A percentile compares a stretch with the other conserved stretches of the same genome.
Conservation (phyloP, 345 rosid genomes). For the Gossypium herbaceum region DNA sequence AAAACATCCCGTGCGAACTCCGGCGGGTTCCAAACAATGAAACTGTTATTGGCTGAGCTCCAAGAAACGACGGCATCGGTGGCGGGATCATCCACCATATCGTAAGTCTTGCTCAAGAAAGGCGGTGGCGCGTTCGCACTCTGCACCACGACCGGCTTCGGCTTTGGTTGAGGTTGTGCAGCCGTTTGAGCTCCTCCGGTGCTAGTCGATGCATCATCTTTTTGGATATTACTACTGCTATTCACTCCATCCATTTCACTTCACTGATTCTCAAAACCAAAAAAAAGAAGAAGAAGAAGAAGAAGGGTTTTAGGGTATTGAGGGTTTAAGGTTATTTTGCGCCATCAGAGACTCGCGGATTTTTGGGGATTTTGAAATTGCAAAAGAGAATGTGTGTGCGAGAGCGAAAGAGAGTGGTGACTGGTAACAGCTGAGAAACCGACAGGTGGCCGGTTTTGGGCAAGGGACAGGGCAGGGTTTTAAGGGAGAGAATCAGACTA, state of each 20-base stretch:
- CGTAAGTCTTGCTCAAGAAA: constrained; percentile 84
- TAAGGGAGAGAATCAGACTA: neutral
- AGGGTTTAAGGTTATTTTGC: neutral
- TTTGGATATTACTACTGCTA: constrained; percentile 20
- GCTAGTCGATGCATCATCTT: constrained; percentile 24
- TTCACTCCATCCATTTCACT: constrained; percentile 32
- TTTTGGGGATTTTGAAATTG: neutral
- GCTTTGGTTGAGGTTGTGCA: constrained; percentile 11
- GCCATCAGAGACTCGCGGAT: constrained; percentile 2
- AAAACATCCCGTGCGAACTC: constrained; percentile 76
- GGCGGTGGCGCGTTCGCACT: constrained; percentile 62
- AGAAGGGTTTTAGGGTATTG: constrained; percentile 14
- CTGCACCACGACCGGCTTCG: constrained; percentile 44
- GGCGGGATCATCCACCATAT: constrained; percentile 86
- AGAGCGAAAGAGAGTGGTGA: neutral
- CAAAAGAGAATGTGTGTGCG: neutral
- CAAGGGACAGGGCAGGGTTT: neutral
- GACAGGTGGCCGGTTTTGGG: neutral
- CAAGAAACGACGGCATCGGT: constrained; percentile 77
- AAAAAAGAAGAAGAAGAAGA: neutral
- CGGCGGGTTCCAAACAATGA: constrained; percentile 83
- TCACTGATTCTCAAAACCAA: neutral
- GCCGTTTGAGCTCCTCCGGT: constrained; percentile 9
- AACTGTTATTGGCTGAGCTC: constrained; percentile 75
- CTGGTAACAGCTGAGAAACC: neutral